phyloP scores from a whole-genome alignment of 352 stramenopile genomes.

The Pythium rhizo-oryzae region DNA sequence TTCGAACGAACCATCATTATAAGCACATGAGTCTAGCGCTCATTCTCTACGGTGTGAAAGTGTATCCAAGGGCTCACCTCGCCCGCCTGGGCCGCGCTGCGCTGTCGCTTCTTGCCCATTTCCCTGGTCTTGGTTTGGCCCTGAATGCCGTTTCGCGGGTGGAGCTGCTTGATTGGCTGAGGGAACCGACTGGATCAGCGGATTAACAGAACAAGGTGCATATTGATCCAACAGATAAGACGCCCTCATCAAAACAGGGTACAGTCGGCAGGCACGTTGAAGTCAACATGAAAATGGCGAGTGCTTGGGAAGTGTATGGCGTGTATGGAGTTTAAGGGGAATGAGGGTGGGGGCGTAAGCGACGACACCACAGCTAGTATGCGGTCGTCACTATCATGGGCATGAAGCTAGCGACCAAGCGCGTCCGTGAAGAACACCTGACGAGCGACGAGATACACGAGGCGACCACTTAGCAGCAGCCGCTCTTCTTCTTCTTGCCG shows the following conservation, averaged over 20 bases:
- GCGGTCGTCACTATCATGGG: not conserved
- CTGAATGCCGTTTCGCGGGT: constrained; percentile 14
- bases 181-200: constrained; percentile 8
- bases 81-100: constrained; percentile 12
- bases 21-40: not conserved
- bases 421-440: not conserved
- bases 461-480: constrained; percentile 64
- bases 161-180: constrained; percentile 25
- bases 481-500: constrained; percentile 88
- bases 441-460: constrained; percentile 8
- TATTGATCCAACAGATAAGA: not conserved
- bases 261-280: constrained; percentile 7
- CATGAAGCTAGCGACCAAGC: constrained; percentile 2
- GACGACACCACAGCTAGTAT: not conserved
- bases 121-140: not conserved
- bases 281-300: not conserved
- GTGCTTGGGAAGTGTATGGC: not conserved
- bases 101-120: constrained; percentile 38
- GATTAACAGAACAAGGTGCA: constrained; percentile 28
- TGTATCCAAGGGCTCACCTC: constrained; percentile 5
- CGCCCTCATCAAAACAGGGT: constrained; percentile 15
- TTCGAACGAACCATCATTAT: not conserved
- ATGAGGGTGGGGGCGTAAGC: not conserved
- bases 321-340: constrained; percentile 23
- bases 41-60: not conserved